These are phyloP conservation scores for Drechslera avenae DNA, from an alignment of 2,329 filamentous ascomycete genomes.

Conservation along the genomic window DNA sequence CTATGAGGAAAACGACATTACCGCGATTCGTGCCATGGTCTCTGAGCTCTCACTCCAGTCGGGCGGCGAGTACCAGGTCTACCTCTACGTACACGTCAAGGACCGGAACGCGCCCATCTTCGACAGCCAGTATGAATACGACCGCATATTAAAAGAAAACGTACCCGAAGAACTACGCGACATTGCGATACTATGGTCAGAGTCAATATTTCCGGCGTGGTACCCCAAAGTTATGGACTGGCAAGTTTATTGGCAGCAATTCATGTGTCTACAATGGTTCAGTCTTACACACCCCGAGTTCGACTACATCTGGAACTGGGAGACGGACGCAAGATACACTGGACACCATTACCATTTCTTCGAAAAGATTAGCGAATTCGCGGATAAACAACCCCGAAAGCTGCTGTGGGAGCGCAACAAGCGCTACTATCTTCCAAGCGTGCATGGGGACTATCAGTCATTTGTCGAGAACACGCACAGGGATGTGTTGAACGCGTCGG, in stretches of 20 bases:
- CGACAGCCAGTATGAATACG: slow-evolving; percentile 63
- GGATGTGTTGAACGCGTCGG: slow-evolving; percentile 48
- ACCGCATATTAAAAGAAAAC: slow-evolving; percentile 63
- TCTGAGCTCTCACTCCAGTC: slow-evolving; percentile 53
- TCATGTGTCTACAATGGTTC: slow-evolving; percentile 77
- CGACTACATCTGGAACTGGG: slow-evolving; percentile 83
- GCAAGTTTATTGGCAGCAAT: slow-evolving; percentile 63
- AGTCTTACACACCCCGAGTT: slow-evolving; percentile 77
- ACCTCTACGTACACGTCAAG: slow-evolving; percentile 56
- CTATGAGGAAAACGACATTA: slow-evolving; percentile 55
- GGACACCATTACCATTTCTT: slow-evolving; percentile 84
- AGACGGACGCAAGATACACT: slow-evolving; percentile 78
- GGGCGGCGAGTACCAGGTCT: slow-evolving; percentile 56
- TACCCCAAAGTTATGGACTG: slow-evolving; percentile 57
- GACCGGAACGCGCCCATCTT: slow-evolving; percentile 64
- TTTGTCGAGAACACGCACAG: slow-evolving; percentile 53
- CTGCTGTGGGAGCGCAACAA: slow-evolving; percentile 64
- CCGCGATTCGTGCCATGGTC: slow-evolving; percentile 53
- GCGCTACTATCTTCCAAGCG: slow-evolving; percentile 60
- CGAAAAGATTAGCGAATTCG: slow-evolving; percentile 64
- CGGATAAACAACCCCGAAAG: slow-evolving; percentile 60
- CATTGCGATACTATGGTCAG: slow-evolving; percentile 76
- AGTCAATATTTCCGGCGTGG: slow-evolving; percentile 56
- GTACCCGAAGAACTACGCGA: slow-evolving; percentile 72
- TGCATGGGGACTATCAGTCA: slow-evolving; percentile 57